These are phyloP conservation scores for Zygosaccharomyces kombuchaensis DNA, from an alignment of 805 yeast species.

Conservation along the genomic window DNA sequence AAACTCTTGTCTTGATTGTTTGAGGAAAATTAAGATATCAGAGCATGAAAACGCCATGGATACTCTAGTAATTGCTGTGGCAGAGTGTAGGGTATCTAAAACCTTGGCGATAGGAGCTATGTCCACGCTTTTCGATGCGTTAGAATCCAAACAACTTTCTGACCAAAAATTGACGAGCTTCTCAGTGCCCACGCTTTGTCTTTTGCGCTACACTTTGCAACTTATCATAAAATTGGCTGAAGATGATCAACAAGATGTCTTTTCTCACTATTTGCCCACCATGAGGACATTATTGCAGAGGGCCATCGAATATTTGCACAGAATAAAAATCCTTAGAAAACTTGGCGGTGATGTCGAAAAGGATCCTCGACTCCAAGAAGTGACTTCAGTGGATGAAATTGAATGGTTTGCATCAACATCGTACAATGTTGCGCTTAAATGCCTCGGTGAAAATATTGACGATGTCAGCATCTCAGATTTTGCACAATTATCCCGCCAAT, in stretches of 20 bases:
- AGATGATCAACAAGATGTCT: conserved; percentile 4
- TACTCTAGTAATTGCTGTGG: conserved; percentile 33
- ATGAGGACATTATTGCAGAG: conserved; percentile 8
- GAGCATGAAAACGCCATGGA: conserved; percentile 36
- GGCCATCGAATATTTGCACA: conserved; percentile 11
- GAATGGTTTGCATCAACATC: conserved; percentile 41
- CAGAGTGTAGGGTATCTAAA: conserved; percentile 28
- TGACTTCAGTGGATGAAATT: conserved; percentile 33
- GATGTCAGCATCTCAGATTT: conserved; percentile 12
- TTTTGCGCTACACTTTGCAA: conserved; percentile 34
- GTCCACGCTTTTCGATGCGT: conserved; percentile 26
- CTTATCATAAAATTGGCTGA: conserved; percentile 29
- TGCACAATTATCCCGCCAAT: conserved; percentile 19
- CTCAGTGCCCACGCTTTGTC: conserved; percentile 24
- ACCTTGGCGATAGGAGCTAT: conserved; percentile 28
- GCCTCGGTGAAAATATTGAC: conserved; percentile 16
- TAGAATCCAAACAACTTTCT: conserved; percentile 13
- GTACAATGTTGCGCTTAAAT: conserved; percentile 33
- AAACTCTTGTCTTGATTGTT: conserved; percentile 20
- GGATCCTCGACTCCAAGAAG: conserved; percentile 7
- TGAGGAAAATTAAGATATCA: conserved; percentile 34
- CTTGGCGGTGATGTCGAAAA: neutral
- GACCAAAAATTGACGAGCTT: conserved; percentile 7
- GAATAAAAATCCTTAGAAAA: conserved; percentile 5
- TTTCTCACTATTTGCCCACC: conserved; percentile 6